Conservation (phyloP, 73 alveolate genomes). For the Blepharisma stoltei region DNA sequence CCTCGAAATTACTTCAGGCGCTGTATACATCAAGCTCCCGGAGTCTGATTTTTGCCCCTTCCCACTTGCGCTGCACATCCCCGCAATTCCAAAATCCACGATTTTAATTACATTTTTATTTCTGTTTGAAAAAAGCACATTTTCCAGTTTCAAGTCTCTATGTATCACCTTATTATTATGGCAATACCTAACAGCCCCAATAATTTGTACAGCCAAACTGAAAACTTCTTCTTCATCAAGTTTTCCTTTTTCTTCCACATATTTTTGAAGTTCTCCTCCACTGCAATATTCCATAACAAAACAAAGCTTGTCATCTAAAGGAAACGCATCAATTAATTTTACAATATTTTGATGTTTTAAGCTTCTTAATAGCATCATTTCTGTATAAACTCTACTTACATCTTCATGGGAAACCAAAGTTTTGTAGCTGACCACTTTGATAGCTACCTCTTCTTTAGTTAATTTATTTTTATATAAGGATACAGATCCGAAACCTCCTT, state of each 20-base stretch:
- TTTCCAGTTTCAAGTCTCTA: conserved; percentile 38
- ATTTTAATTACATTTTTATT: not conserved
- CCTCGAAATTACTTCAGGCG: conserved; percentile 45
- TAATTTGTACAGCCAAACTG: conserved; percentile 66
- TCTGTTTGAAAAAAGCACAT: not conserved
- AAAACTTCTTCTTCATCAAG: conserved; percentile 78
- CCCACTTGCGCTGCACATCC: conserved; percentile 32
- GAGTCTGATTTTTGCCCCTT: conserved; percentile 49
- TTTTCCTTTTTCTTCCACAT: conserved; percentile 43
- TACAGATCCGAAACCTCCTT: conserved; percentile 63
- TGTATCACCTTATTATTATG: conserved; percentile 86
- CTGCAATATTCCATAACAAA: conserved; percentile 69
- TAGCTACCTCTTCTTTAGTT: conserved; percentile 29
- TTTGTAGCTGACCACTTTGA: not conserved
- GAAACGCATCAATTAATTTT: not conserved
- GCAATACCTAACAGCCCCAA: conserved; percentile 76
- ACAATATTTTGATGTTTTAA: conserved; percentile 15
- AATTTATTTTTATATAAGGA: conserved; percentile 43
- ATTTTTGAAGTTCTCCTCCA: conserved; percentile 85
- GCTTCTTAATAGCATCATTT: not conserved
- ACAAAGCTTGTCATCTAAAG: not conserved
- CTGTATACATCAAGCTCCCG: conserved; percentile 49
- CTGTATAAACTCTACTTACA: not conserved
- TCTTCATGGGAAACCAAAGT: not conserved
- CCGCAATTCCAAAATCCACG: conserved; percentile 52